Evolutionary conservation across 495 filamentous ascomycete genomes (phyloP).

Genomic region (Cercophora samala): DNA sequence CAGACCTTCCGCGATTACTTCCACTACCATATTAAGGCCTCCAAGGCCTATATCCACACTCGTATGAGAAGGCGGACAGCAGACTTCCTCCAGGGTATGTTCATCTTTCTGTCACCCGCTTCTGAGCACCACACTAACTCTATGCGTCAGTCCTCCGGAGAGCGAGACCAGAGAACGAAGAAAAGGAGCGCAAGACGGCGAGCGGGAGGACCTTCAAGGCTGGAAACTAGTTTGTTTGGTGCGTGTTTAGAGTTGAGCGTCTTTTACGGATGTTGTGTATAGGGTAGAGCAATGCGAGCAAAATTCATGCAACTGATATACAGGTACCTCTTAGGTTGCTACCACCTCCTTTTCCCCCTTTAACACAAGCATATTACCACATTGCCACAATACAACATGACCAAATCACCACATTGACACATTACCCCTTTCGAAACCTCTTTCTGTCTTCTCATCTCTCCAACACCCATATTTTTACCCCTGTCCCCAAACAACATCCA

Average conservation of each 20-base stretch:
- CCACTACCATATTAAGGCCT: constrained; percentile 99
- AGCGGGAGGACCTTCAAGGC: constrained; percentile 89
- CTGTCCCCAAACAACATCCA: too few species aligned
- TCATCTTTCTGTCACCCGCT: background rate
- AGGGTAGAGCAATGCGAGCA: background rate
- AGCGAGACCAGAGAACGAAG: constrained; percentile 89
- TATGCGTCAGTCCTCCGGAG: constrained; percentile 68
- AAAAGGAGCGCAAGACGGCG: constrained; percentile 97
- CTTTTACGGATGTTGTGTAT: background rate
- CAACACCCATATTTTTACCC: too few species aligned
- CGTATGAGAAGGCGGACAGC: constrained; percentile 95
- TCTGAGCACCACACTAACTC: constrained; percentile 4
- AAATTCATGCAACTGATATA: background rate
- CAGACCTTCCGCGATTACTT: constrained; percentile 99
- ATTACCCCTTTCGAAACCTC: too few species aligned
- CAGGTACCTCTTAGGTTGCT: background rate
- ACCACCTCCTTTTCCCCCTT: too few species aligned
- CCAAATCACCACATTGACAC: too few species aligned
- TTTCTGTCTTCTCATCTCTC: too few species aligned
- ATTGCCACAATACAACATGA: too few species aligned
- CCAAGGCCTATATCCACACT: constrained; percentile 94
- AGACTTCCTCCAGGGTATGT: constrained; percentile 88
- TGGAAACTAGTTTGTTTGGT: constrained; percentile 20
- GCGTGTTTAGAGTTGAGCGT: constrained; percentile 4
- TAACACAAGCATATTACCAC: too few species aligned